phyloP scores from a whole-genome alignment of 2,329 filamentous ascomycete genomes.

The Trichocomaceae sp. region DNA sequence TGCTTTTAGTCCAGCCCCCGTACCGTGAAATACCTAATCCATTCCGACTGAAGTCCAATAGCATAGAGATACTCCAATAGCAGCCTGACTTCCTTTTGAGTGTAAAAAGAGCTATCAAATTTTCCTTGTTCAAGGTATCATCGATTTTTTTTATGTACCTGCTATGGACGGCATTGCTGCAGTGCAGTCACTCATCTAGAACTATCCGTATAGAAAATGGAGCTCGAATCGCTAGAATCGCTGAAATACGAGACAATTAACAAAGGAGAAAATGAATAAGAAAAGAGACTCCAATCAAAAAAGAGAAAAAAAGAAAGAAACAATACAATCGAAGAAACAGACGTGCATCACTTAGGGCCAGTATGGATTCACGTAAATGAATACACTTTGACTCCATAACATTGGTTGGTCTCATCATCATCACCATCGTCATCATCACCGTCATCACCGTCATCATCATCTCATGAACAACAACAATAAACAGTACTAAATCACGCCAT shows the following conservation, averaged over 20 bases:
- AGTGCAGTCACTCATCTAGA: conserved; percentile 5
- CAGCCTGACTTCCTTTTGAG: too few relatives aligned
- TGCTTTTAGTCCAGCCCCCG: neutral
- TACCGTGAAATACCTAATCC: too few relatives aligned
- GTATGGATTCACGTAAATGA: conserved; percentile 9
- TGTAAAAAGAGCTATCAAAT: neutral
- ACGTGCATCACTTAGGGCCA: conserved; percentile 14
- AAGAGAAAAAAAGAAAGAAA: conserved; percentile 2
- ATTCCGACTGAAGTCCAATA: too few relatives aligned
- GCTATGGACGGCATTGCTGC: neutral
- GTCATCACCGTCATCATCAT: conserved; percentile 22
- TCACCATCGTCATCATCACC: conserved; percentile 20
- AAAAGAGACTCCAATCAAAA: neutral
- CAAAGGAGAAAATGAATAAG: neutral
- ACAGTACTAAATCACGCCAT: conserved; percentile 5
- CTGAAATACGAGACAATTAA: conserved; percentile 12
- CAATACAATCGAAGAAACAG: conserved; percentile 4
- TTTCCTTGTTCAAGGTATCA: conserved; percentile 9
- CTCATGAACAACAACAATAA: conserved; percentile 30
- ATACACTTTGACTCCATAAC: conserved; percentile 29
- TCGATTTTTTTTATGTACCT: conserved; percentile 3
- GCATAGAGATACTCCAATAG: too few relatives aligned
- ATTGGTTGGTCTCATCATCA: conserved; percentile 38
- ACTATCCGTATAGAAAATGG: neutral
- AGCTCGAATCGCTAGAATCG: conserved; percentile 7